Evolutionary conservation across 805 yeast genomes (phyloP).

Genomic region (Starmerella powellii): DNA sequence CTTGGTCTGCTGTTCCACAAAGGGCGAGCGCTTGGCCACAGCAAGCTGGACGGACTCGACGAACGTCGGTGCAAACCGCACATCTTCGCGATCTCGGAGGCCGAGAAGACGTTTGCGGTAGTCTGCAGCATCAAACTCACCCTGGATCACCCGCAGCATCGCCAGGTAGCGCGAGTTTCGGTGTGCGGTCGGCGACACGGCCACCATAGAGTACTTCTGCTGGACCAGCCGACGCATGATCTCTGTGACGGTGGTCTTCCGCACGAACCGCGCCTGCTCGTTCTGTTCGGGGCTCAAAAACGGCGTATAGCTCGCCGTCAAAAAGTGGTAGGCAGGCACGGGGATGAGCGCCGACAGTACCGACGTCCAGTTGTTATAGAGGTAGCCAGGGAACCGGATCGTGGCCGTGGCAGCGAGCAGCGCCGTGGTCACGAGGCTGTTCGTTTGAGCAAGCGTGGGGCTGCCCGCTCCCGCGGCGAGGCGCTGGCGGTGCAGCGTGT

Average conservation of each 20-base stretch:
- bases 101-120: conserved; percentile 38
- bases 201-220: conserved; percentile 63
- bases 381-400: conserved; percentile 78
- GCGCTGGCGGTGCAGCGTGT: conserved; percentile 41
- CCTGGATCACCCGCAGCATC: conserved; percentile 58
- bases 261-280: conserved; percentile 34
- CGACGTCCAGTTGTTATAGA: conserved; percentile 75
- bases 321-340: conserved; percentile 68
- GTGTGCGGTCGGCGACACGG: conserved; percentile 30
- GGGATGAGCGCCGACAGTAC: conserved; percentile 74
- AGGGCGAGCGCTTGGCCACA: conserved; percentile 62
- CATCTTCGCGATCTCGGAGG: conserved; percentile 33
- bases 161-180: conserved; percentile 46
- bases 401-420: conserved; percentile 80
- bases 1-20: conserved; percentile 34
- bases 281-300: conserved; percentile 52
- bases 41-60: conserved; percentile 70
- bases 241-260: conserved; percentile 71
- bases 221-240: conserved; percentile 71
- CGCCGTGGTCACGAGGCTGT: conserved; percentile 73
- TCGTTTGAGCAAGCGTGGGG: conserved; percentile 66
- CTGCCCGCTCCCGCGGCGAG: background rate
- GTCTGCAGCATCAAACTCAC: conserved; percentile 55
- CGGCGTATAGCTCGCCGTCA: conserved; percentile 66
- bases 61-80: conserved; percentile 77